A percentile compares a stretch with the other conserved stretches of the same genome.
Conservation (phyloP, 192 early-diverging fungal species). For the Nowakowskiella sp. region DNA sequence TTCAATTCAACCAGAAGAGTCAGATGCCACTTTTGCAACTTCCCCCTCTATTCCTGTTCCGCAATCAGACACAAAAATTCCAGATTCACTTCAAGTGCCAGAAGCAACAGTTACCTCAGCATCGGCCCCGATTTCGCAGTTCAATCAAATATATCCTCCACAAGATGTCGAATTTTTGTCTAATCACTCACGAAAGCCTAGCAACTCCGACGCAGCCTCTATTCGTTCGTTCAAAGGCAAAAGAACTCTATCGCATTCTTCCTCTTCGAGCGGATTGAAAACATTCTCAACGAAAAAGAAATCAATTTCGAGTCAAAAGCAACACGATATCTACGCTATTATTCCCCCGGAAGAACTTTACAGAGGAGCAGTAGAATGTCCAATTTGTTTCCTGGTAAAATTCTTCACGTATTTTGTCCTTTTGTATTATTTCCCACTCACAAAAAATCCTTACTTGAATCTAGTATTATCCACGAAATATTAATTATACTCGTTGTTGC, state of each 20-base stretch:
- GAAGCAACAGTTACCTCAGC: background rate
- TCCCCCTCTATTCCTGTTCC: background rate
- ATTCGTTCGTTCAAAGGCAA: background rate
- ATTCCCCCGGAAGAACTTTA: conserved; percentile 22
- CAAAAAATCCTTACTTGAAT: background rate
- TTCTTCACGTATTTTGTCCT: background rate
- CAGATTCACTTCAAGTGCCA: background rate
- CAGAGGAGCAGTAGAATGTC: conserved; percentile 70
- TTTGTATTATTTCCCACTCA: background rate
- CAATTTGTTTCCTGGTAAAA: conserved; percentile 86
- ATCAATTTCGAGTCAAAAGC: background rate
- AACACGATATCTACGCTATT: background rate
- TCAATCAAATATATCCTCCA: background rate
- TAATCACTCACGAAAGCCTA: background rate
- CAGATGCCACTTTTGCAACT: background rate
- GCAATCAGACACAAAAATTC: background rate
- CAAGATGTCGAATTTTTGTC: background rate
- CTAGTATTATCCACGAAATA: conserved; percentile 85
- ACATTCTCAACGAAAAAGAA: background rate
- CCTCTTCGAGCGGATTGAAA: background rate
- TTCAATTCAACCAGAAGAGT: background rate
- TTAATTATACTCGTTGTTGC: conserved; percentile 89
- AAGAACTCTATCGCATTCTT: background rate
- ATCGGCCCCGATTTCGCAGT: background rate
- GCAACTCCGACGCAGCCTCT: background rate